Evolutionary conservation across 2,329 filamentous ascomycete genomes (phyloP), one percentile per base, ranked within the genome.

Genomic region (Xylaria sp.): DNA sequence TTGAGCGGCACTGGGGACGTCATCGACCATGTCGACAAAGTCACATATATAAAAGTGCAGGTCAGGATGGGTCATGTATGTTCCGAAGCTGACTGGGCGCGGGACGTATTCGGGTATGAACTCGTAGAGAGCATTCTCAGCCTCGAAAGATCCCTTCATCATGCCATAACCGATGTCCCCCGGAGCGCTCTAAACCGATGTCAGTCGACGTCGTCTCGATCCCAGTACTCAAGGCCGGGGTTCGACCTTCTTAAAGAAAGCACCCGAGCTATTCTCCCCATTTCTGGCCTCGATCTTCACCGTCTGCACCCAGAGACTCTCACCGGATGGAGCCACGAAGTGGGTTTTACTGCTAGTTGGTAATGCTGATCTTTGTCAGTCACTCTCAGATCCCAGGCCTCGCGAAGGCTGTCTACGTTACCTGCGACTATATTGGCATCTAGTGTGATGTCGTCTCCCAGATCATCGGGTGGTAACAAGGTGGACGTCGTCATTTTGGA

Each of bases 21-120:
- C 69, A 56, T 76, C 74, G 15, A 63, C 48, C 75, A 77, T 75
- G 6, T 75, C 74, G 31, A 74, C 60, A 28, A 76, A 77, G 31
- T 75, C 69, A 54, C 67, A 69, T 1, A 76, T 58, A 63, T 72
- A 77, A 66, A 76, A 77, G 65, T 76, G 71, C 12, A 67, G 69
- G 49, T 74, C 65, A 4, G 73, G 71, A 1, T 62, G 64, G 18
- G 66, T 67, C n/a, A 66, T 67, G 59, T 76, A 75, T 13, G 70
- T 73, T 2, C 75, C 75, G 25, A 58, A 69, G 3, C 66, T 62
- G 55, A 33, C 52, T 62, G 64, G 57, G 9, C 20, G 57, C 15
- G 57, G 57, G 23, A 66, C 36, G 31, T 56, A 56, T 49, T 61
- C 57, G n/a, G 58, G 51, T 0, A 62, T 8, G 20, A 62, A 41